A percentile compares a stretch with the other conserved stretches of the same genome.
phyloP scores from a whole-genome alignment of 2,329 filamentous ascomycete genomes.

The Endocalyx cinctus region DNA sequence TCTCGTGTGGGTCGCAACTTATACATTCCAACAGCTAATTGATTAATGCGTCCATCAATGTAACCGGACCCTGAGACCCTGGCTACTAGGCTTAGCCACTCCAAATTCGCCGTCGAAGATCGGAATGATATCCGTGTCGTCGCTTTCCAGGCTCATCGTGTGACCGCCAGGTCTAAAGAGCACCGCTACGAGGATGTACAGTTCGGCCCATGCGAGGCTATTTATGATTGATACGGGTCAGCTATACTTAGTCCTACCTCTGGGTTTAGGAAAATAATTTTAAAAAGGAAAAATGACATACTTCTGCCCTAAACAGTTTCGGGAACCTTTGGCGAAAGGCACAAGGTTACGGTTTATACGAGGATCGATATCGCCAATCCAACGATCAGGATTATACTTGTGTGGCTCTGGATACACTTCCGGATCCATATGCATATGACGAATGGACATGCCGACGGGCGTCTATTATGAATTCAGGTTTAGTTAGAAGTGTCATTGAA shows the following conservation, averaged over 20 bases:
- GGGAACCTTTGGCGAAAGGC: conserved; percentile 5
- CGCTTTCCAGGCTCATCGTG: conserved; percentile 3
- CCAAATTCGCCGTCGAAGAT: conserved; percentile 8
- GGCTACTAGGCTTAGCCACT: conserved; percentile 5
- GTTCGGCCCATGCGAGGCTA: conserved; percentile 6
- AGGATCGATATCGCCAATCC: conserved; percentile 5
- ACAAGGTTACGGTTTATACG: conserved; percentile 5
- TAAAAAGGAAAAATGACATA: too few relatives aligned
- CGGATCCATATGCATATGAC: conserved; percentile 9
- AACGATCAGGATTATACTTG: conserved; percentile 6
- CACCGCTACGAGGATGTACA: conserved; percentile 4
- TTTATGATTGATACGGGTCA: background rate
- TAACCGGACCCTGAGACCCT: too few relatives aligned
- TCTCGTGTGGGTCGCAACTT: too few relatives aligned
- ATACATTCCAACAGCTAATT: too few relatives aligned
- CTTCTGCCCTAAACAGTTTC: conserved; percentile 6
- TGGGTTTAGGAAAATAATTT: too few relatives aligned
- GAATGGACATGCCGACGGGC: conserved; percentile 9
- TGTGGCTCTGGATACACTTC: conserved; percentile 9
- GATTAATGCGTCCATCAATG: too few relatives aligned
- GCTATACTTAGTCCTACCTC: background rate
- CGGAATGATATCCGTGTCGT: conserved; percentile 9
- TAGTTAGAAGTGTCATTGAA: too few relatives aligned
- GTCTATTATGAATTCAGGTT: too few relatives aligned
- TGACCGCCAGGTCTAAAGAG: conserved; percentile 4